Evolutionary conservation across 2,329 filamentous ascomycete species (phyloP), one percentile per base, ranked within the genome.

Genomic region (Penicillium sp.): DNA sequence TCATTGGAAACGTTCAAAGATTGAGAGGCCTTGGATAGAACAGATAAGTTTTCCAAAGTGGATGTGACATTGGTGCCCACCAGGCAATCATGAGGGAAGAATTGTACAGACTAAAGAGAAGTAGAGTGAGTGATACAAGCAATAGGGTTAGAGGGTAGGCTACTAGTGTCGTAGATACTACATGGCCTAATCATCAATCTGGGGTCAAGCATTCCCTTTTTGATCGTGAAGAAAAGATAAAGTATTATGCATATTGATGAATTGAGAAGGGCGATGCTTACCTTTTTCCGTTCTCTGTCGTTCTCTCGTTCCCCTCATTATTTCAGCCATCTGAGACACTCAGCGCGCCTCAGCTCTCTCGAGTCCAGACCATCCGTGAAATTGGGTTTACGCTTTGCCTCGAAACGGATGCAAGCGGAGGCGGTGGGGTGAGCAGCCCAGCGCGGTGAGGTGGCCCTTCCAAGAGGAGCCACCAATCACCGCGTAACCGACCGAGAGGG

Each of bases 391-490:
- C 51, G 55, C 52, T 55, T 60, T 60, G 43, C 36, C 60, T 60
- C n/a, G 53, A 62, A 56, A 36, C 55, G 58, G 60, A 63, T 51
- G 58, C 41, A 61, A 57, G 59, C 59, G 61, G 61, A 63, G 61
- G 46, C 16, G 36, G 50, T 46, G 47, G 60, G 50, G 60, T 33
- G 54, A 14, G 36, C 44, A 40, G 44, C 11, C 19, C 44, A 41
- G 53, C 37, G 37, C 46, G 39, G 19, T 56, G 47, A 52, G 49
- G 27, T 39, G 49, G 39, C 19, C 39, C 51, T 44, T n/a, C 18
- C 39, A n/a, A 2, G 9, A 19, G 18, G 33, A 47, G 19, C 33
- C 27, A 19, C 55, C 55, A 57, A 57, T 57, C 19, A 57, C 4
- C 13, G 4, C 5, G 4, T 4, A 2, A 4, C 1, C 3, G 10